Percentiles rank a stretch among this genome's conserved stretches.
Evolutionary conservation across 2,329 filamentous ascomycete species (phyloP).

Genomic region (Cladosporium velox): DNA sequence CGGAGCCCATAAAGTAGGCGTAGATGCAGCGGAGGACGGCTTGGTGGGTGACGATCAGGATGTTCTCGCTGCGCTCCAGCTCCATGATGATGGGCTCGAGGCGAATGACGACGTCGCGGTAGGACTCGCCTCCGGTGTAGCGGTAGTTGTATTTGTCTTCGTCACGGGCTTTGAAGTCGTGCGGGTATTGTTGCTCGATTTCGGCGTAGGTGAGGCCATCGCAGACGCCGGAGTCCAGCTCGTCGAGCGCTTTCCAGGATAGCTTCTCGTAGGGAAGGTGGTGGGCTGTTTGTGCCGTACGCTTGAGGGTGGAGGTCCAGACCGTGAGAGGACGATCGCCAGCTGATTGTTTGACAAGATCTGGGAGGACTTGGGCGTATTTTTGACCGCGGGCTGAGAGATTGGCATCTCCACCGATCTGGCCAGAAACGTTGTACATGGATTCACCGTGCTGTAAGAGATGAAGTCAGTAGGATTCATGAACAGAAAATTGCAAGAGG

Average conservation of each 20-base stretch:
- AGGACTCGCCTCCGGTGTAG: constrained; percentile 92
- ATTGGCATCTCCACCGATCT: constrained; percentile 89
- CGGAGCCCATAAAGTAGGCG: constrained; percentile 97
- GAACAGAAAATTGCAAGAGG: neutral
- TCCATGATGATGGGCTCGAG: constrained; percentile 99
- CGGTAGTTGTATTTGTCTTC: constrained; percentile 99
- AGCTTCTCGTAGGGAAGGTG: constrained; percentile 91
- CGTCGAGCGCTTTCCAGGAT: constrained; percentile 97
- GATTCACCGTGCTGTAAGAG: constrained; percentile 81
- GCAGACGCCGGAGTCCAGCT: constrained; percentile 94
- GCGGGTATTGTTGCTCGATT: constrained; percentile 86
- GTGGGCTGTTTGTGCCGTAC: constrained; percentile 88
- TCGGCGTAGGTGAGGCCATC: constrained; percentile 95
- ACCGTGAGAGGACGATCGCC: constrained; percentile 72
- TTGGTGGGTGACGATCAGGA: constrained; percentile 97
- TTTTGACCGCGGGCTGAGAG: constrained; percentile 83
- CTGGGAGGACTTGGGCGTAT: constrained; percentile 82
- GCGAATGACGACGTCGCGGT: constrained; percentile 95
- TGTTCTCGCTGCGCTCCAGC: constrained; percentile 91
- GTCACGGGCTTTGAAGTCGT: constrained; percentile 93
- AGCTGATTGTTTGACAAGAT: constrained; percentile 80
- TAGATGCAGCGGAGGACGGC: constrained; percentile 97
- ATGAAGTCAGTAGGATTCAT: neutral
- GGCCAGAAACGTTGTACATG: constrained; percentile 82
- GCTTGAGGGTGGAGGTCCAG: constrained; percentile 74